Conservation (phyloP, 805 yeast species). For the Peterozyma toletana region DNA sequence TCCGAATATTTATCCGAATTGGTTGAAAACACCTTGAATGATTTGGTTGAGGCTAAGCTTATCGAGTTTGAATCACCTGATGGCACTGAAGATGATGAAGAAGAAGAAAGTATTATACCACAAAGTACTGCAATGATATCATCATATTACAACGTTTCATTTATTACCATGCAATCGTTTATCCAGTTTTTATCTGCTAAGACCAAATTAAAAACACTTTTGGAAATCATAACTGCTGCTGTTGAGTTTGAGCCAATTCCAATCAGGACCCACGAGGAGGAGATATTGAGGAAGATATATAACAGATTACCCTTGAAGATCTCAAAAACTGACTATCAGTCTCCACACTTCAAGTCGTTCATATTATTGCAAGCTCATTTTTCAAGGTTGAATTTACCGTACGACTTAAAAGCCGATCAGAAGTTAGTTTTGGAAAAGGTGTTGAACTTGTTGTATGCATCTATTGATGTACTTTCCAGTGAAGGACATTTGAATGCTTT, state of each 20-base stretch:
- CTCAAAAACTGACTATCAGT: conserved; percentile 23
- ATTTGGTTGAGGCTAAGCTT: conserved; percentile 51
- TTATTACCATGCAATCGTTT: conserved; percentile 60
- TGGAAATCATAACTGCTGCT: conserved; percentile 62
- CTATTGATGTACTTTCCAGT: conserved; percentile 70
- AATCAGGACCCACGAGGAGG: conserved; percentile 54
- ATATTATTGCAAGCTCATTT: conserved; percentile 77
- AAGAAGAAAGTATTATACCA: conserved; percentile 40
- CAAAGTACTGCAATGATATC: conserved; percentile 69
- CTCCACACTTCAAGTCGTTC: conserved; percentile 65
- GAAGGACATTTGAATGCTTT: conserved; percentile 77
- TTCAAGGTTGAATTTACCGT: conserved; percentile 54
- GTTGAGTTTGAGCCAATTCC: conserved; percentile 64
- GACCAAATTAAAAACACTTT: conserved; percentile 51
- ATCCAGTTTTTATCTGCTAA: conserved; percentile 39
- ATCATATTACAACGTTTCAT: conserved; percentile 62
- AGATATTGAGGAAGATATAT: conserved; percentile 40
- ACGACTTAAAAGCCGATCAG: conserved; percentile 56
- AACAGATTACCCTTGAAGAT: conserved; percentile 58
- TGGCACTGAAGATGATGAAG: conserved; percentile 24
- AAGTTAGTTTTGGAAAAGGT: conserved; percentile 40
- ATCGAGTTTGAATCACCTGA: conserved; percentile 48
- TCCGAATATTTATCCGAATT: conserved; percentile 81
- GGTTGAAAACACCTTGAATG: conserved; percentile 64
- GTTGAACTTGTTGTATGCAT: conserved; percentile 50